These are phyloP conservation scores for Pseudonitzschia pungens DNA, from an alignment of 108 stramenopile genomes.

Conservation along the genomic window DNA sequence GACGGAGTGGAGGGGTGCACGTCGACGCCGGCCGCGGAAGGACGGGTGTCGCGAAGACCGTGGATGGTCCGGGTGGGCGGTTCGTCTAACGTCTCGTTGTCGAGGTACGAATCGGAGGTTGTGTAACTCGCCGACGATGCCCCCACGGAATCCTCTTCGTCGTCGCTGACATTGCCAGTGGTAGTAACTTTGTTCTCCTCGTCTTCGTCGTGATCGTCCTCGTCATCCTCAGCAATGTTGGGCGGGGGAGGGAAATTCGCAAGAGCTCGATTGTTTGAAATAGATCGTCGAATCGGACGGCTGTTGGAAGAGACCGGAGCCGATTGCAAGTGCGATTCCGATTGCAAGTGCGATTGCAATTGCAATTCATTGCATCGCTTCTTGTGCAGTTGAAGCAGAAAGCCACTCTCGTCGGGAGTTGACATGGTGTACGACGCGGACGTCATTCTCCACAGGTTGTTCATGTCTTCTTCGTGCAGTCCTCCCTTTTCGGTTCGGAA, in stretches of 20 bases:
- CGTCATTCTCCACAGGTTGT: slow-evolving; percentile 30
- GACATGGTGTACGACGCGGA: slow-evolving; percentile 18
- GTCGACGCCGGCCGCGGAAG: neutral
- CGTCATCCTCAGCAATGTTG: neutral
- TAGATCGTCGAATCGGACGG: too few species aligned
- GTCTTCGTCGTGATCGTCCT: neutral
- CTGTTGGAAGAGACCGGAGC: too few species aligned
- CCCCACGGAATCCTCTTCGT: neutral
- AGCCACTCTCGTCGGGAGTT: slow-evolving; percentile 12
- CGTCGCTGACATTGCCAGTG: neutral
- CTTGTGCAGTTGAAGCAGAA: neutral
- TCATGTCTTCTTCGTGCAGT: slow-evolving; percentile 7
- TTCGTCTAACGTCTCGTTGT: neutral
- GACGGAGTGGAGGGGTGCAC: too few species aligned
- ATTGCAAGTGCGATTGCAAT: too few species aligned
- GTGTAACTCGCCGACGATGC: neutral
- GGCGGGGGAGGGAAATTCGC: neutral
- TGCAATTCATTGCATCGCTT: too few species aligned
- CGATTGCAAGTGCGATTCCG: too few species aligned
- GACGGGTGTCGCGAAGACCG: neutral
- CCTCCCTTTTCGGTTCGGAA: slow-evolving; percentile 15
- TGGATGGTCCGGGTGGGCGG: neutral
- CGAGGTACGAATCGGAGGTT: neutral
- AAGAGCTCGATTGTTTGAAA: too few species aligned
- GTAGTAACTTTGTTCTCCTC: neutral